Evolutionary conservation across 352 stramenopile species (phyloP).

Genomic region (Phytophthora cajani): DNA sequence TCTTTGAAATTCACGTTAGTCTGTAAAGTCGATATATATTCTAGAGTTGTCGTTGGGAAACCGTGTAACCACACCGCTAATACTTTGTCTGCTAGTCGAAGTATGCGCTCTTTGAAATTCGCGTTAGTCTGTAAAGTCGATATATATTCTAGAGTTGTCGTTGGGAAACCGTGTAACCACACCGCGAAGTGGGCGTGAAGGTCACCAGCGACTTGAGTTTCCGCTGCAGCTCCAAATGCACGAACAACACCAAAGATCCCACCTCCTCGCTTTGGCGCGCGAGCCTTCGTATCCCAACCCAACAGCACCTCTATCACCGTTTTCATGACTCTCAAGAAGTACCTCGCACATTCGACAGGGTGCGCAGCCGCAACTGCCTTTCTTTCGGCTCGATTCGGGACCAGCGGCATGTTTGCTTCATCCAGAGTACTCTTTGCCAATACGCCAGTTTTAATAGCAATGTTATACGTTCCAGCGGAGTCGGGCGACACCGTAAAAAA

Average conservation of each 20-base stretch:
- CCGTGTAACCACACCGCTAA: too few relatives aligned
- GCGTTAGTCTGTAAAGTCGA: too few relatives aligned
- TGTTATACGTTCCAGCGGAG: conserved; percentile 12
- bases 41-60: too few relatives aligned
- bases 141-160: too few relatives aligned
- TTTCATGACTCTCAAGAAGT: conserved; percentile 32
- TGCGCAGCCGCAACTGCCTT: conserved; percentile 17
- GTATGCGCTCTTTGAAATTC: too few relatives aligned
- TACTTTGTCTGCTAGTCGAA: too few relatives aligned
- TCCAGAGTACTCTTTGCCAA: background rate
- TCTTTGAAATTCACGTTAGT: too few relatives aligned
- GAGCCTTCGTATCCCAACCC: conserved; percentile 10
- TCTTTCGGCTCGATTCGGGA: conserved; percentile 8
- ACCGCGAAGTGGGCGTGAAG: too few relatives aligned
- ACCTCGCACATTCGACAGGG: conserved; percentile 34
- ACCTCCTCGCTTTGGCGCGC: conserved; percentile 2
- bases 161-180: too few relatives aligned
- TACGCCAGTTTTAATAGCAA: background rate
- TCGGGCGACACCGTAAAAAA: conserved; percentile 41
- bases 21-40: too few relatives aligned
- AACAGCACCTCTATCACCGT: conserved; percentile 22
- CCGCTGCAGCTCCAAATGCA: conserved; percentile 26
- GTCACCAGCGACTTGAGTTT: conserved; percentile 24
- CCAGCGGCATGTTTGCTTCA: background rate
- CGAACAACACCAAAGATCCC: conserved; percentile 34